Evolutionary conservation across 768 basidiomycete genomes (phyloP), one percentile per base, ranked within the genome.

Genomic region (Termitomyces sp.): DNA sequence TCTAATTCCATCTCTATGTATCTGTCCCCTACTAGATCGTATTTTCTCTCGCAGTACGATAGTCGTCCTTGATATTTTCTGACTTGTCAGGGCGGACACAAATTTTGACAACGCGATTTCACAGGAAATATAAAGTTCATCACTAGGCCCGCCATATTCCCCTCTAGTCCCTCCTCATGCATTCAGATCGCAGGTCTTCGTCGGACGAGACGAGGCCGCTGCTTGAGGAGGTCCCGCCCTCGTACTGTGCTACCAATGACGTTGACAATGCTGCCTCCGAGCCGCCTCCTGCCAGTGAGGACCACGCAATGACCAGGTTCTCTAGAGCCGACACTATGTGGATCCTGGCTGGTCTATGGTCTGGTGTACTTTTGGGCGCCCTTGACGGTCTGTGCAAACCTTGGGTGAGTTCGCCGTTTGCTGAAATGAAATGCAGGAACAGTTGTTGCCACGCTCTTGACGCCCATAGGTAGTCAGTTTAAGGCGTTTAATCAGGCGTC

Each of bases 381-480:
- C 80, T 95, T 65, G 92, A 94, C 68, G 91, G 91, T 89, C 68
- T 56, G 77, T 69, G 46, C 42, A 56, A 57, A 65, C 53, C 54
- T 44, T 46, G 31, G 47, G 45, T 49, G 40, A 44, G 48, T 51
- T 42, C n/a, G 5, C 40, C 29, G 37, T 37, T 32, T 32, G 50
- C 59, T 62, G 59, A 60, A 45, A 54, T 46, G 54, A 51, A 51
- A 55, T 56, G 59, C 61, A 88, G 90, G 89, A 63, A 93, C 91
- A 5, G 86, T 94, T 64, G 92, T 94, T 58, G 92, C 92, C 27
- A 95, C 92, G 2, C 80, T 95, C 49, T 74, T 92, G 57, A 83
- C 87, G 41, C 89, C 91, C 56, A 93, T 95, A 62, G 92, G 92
- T 53, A 92, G 89, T 66, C 81, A 89, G 66, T 95, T 92, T 73